Base-by-base conservation (phyloP, 1,284 basidiomycete genomes). In the Caloboletus firmus region DNA sequence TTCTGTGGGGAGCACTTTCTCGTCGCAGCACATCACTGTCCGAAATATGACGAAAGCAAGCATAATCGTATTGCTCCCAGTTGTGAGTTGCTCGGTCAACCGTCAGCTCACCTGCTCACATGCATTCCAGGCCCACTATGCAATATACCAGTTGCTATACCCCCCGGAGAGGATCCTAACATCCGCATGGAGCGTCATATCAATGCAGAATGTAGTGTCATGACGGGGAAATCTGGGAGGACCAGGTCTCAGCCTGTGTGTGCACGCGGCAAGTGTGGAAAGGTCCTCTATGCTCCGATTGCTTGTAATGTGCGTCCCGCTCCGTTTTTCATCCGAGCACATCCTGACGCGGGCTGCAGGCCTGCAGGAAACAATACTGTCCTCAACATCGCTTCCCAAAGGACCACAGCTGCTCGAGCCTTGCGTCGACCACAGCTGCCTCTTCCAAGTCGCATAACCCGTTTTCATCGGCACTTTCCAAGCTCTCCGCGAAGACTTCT, bases 1-100 rank as follows among this genome's bases (percentile, higher is more conserved):
- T 92, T 83, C 71, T 92, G 90, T 60, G 80, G 82, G 45, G 87
- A 90, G 11, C 89, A 92, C 65, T 90, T 84, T 72, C 79, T 78
- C 55, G 85, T 85, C 10, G 72, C 77, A 22, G 76, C 76, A 3
- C 89, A 92, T 63, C 74, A 71, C 22, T 90, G 90, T 65, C 68
- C 79, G 11, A 78, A 85, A 59, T 91, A 86, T 64, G 89, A 91
- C 60, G 82, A 83, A 62, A 76, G 67, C 59, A 83, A 83, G 68
- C 77, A 81, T 53, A 82, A 92, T 56, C 79, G 89, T 15, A 74
- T 91, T 5, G 88, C 87, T 11, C 89, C 89, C 18, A 78, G 81
- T 49, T 91, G 89, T 86, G 63, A 57, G 80, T 54, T 13, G 9
- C 37, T 31, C 8, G 4, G 4, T 39, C 41, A 40, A 12, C 42